These are phyloP conservation scores for Calonectria pseudoreteaudii DNA, from an alignment of 2,329 filamentous ascomycete species.

Conservation along the genomic window DNA sequence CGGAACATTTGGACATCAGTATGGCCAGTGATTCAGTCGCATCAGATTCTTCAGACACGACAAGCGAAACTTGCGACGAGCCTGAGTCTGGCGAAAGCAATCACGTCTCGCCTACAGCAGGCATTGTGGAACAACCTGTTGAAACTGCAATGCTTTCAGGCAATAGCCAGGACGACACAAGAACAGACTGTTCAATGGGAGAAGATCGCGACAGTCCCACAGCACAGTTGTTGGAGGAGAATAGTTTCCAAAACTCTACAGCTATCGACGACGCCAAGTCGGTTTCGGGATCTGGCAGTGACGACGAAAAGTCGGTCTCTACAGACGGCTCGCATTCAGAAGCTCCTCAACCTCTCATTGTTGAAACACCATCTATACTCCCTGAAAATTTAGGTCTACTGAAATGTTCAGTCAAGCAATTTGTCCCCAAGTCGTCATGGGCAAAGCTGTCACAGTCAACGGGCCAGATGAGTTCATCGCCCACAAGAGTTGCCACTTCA, in stretches of 20 bases:
- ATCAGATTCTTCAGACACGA: neutral
- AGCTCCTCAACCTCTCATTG: neutral
- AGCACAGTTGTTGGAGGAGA: neutral
- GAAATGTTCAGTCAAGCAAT: constrained; percentile 36
- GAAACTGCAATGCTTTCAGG: neutral
- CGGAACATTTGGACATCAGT: neutral
- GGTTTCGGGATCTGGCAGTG: neutral
- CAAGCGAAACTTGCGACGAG: neutral
- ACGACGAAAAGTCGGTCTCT: neutral
- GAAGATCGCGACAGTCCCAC: neutral
- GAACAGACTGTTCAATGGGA: neutral
- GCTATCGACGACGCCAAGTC: neutral
- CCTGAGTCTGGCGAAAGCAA: neutral
- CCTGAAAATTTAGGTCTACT: constrained; percentile 26
- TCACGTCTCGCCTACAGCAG: neutral
- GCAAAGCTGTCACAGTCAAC: constrained; percentile 31
- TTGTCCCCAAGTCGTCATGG: constrained; percentile 42
- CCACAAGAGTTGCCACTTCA: neutral
- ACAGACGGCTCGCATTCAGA: neutral
- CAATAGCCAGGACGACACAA: neutral
- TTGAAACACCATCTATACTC: neutral
- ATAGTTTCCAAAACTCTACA: neutral
- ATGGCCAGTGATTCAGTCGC: constrained; percentile 9
- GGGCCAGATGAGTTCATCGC: constrained; percentile 8
- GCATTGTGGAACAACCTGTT: neutral